Base-by-base conservation (phyloP, 176 grass and related monocot genomes). In the Carex kokanica region DNA sequence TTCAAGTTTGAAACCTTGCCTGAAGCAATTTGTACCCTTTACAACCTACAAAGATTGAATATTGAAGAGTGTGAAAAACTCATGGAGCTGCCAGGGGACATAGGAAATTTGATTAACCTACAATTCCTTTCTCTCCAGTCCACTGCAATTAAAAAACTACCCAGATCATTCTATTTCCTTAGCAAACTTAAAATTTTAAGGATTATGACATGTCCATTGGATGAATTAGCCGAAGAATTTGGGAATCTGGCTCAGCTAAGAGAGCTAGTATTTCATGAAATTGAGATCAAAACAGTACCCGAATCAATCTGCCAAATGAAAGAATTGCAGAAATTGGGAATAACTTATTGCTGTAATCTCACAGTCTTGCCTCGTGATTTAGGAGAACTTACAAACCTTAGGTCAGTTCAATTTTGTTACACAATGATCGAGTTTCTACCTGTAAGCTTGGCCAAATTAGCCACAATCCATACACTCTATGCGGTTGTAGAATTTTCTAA, bases 11-110 rank as follows among this genome's bases (percentile, higher is more conserved):
- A 25, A 64, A 81, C 55, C 36, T 81, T 81, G 29, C 78, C 78
- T 63, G 78, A 81, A 81, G 29, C 78, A 14, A 63, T 81, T 13
- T 81, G 78, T 60, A 63, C 78, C 31, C 78, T 81, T 81, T 81
- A 81, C 38, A 81, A 81, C 57, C 31, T 81, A 3, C 78, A 81
- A 6, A 81, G 78, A 81, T 81, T 80, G 74, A 88, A 84, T 31
- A 52, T 65, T 47, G 57, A 58, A 78, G 68, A 34, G 18, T 78
- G 43, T 20, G 60, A 78, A 45, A 52, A 85, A 66, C 34, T 77
- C 3, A 23, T 6, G 13, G 27, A 62, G 34, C 55, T 78, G 59
- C 78, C 78, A 49, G 65, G 15, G 12, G 83, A 85, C 20, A 55
- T 85, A 53, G 71, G 69, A 10, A 78, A 64, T 3, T 47, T 77